phyloP scores from a whole-genome alignment of 108 stramenopile genomes.

The Chaetoceros muelleri region DNA sequence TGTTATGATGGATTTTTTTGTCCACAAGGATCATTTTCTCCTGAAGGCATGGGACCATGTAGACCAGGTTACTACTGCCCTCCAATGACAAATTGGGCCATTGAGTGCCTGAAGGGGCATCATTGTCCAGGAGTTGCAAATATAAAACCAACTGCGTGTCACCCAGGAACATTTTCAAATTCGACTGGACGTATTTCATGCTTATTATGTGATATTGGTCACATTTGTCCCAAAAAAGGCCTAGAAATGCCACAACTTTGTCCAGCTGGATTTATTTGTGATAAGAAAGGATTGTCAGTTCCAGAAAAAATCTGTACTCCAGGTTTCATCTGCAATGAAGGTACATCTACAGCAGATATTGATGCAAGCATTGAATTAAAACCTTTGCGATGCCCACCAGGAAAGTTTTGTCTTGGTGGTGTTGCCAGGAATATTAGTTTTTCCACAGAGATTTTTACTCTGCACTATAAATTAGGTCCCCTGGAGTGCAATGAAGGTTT shows the following conservation, averaged over 20 bases:
- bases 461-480: constrained; percentile 42
- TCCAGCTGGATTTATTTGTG: constrained; percentile 76
- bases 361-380: constrained; percentile 16
- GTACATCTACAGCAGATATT: constrained; percentile 60
- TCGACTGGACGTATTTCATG: constrained; percentile 43
- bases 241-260: constrained; percentile 41
- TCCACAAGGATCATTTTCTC: constrained; percentile 49
- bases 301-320: constrained; percentile 62
- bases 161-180: constrained; percentile 68
- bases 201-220: constrained; percentile 58
- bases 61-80: constrained; percentile 76
- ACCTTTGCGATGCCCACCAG: constrained; percentile 50
- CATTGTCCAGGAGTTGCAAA: constrained; percentile 84
- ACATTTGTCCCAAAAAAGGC: constrained; percentile 65
- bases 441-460: constrained; percentile 43
- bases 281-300: constrained; percentile 38
- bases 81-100: constrained; percentile 29
- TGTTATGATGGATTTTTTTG: constrained; percentile 85
- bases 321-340: constrained; percentile 65
- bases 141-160: constrained; percentile 48
- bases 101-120: constrained; percentile 53
- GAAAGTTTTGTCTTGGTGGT: constrained; percentile 75
- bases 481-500: constrained; percentile 69
- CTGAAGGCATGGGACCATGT: constrained; percentile 75
- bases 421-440: constrained; percentile 55